Evolutionary conservation across 306 rosid genomes (phyloP).

Genomic region (Delonix regia): DNA sequence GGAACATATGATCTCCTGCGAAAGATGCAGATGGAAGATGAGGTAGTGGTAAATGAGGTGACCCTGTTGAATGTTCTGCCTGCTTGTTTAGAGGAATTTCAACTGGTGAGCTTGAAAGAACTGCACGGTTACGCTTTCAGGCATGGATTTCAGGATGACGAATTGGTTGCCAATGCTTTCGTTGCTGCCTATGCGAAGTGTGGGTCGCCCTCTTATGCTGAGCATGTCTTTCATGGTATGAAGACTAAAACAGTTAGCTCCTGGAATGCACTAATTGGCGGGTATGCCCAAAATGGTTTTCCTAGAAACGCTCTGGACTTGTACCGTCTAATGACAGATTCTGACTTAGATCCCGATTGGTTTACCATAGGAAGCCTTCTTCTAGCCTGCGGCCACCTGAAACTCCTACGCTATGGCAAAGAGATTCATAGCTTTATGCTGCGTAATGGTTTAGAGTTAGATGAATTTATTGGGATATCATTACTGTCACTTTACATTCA

Average conservation of each 20-base stretch:
- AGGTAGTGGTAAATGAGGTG: conserved; percentile 58
- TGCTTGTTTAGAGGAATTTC: conserved; percentile 57
- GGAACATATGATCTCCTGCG: conserved; percentile 59
- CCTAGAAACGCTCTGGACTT: conserved; percentile 67
- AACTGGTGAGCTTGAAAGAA: conserved; percentile 60
- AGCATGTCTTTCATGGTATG: conserved; percentile 57
- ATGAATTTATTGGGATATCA: conserved; percentile 71
- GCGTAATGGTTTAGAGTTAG: conserved; percentile 64
- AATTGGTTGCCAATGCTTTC: conserved; percentile 71
- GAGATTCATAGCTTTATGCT: conserved; percentile 70
- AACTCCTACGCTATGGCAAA: conserved; percentile 53
- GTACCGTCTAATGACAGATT: conserved; percentile 59
- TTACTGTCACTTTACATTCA: conserved; percentile 66
- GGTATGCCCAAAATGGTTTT: conserved; percentile 72
- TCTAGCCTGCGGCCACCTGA: conserved; percentile 67
- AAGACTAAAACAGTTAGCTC: conserved; percentile 63
- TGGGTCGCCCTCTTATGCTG: conserved; percentile 57
- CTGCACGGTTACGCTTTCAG: conserved; percentile 72
- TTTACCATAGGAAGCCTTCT: conserved; percentile 71
- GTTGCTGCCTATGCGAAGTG: conserved; percentile 76
- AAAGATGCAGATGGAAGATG: conserved; percentile 61
- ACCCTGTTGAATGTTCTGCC: conserved; percentile 73
- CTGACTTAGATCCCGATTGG: conserved; percentile 59
- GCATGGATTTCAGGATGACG: conserved; percentile 54
- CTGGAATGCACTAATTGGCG: conserved; percentile 84